Conservation (phyloP, 768 basidiomycete genomes). For the Leucosporidium scottii region DNA sequence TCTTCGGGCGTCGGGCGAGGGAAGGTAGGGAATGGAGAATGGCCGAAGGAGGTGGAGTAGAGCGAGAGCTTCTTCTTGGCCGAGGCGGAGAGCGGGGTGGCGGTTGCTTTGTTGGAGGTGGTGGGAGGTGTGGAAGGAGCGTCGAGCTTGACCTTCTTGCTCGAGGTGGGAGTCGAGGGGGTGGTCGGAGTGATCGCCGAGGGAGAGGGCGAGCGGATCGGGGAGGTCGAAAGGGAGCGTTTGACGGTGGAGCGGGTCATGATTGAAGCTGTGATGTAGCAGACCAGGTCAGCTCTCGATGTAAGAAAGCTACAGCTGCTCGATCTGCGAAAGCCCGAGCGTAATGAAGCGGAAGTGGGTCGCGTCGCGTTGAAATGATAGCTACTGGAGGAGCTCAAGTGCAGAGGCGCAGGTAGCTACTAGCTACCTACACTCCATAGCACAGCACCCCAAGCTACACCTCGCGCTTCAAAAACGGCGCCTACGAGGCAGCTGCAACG, state of each 20-base stretch:
- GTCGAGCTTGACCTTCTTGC: neutral
- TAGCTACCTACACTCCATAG: too few species aligned
- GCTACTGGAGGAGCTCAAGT: too few species aligned
- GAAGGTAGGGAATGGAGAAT: conserved; percentile 34
- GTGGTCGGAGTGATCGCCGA: neutral
- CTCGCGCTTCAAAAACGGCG: too few species aligned
- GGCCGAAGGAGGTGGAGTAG: neutral
- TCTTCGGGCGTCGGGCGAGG: conserved; percentile 22
- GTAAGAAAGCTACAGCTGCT: too few species aligned
- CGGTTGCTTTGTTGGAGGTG: too few species aligned
- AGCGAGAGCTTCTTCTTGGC: neutral
- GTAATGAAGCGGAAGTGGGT: too few species aligned
- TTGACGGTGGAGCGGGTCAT: neutral
- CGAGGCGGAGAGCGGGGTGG: neutral
- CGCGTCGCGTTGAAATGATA: too few species aligned
- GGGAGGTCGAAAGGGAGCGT: neutral
- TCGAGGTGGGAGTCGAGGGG: neutral
- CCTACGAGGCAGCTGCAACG: too few species aligned
- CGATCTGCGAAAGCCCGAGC: too few species aligned
- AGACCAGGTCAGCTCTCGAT: too few species aligned
- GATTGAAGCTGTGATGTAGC: neutral
- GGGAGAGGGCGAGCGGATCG: neutral
- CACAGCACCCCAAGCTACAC: too few species aligned
- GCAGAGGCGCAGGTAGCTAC: too few species aligned
- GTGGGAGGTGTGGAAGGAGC: neutral